Conservation (phyloP, 768 basidiomycete genomes). For the Lactarius hatsudake region DNA sequence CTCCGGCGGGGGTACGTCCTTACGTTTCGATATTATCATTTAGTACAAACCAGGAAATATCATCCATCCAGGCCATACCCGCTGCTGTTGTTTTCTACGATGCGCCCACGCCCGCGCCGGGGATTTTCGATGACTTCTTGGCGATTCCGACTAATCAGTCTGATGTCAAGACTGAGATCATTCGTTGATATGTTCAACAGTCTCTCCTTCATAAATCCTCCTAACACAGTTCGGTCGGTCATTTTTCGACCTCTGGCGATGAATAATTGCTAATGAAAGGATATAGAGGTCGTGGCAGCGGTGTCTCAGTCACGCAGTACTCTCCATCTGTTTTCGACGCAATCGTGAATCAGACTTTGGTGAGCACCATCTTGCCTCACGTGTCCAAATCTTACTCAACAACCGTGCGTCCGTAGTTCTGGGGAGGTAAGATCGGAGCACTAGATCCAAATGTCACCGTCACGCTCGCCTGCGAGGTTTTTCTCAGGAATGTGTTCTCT, state of each 20-base stretch:
- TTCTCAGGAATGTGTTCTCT: background rate
- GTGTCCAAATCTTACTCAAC: background rate
- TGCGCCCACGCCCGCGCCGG: background rate
- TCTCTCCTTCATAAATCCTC: background rate
- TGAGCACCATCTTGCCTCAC: background rate
- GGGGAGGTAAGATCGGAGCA: background rate
- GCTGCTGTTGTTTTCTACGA: too few relatives aligned
- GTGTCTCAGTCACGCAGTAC: constrained; percentile 1
- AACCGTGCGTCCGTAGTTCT: background rate
- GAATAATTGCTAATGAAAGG: background rate
- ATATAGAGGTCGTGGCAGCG: background rate
- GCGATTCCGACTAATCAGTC: constrained; percentile 10
- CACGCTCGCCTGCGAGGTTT: background rate
- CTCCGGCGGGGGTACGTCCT: background rate
- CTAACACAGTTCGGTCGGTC: background rate
- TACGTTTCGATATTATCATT: background rate
- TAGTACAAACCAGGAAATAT: background rate
- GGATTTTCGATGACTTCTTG: constrained; percentile 26
- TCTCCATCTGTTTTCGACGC: background rate
- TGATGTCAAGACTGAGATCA: constrained; percentile 4
- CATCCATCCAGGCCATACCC: too few relatives aligned
- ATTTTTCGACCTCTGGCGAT: background rate
- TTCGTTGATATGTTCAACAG: background rate
- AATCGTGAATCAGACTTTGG: background rate
- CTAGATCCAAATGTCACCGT: background rate